A percentile compares a stretch with the other conserved stretches of the same genome.
Conservation (phyloP, 2,329 filamentous ascomycete species). For the Botrytis tulipae region DNA sequence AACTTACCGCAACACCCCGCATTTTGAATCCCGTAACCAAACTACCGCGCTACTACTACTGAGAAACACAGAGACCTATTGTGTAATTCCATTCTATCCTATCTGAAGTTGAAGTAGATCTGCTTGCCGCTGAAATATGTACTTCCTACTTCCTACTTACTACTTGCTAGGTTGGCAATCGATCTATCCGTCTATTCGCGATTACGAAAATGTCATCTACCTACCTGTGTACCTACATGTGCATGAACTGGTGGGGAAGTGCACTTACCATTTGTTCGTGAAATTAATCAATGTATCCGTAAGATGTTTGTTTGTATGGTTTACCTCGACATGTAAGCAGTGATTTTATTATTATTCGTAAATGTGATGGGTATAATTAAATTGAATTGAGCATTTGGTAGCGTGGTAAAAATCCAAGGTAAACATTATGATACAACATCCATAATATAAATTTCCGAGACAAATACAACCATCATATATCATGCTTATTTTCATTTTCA, state of each 20-base stretch:
- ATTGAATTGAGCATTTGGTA: background rate
- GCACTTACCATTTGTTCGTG: constrained; percentile 21
- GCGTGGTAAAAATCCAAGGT: background rate
- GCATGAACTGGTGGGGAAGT: constrained; percentile 39
- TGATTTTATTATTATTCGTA: background rate
- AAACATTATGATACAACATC: background rate
- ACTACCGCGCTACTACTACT: background rate
- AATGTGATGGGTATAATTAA: background rate
- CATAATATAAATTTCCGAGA: background rate
- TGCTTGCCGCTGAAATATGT: background rate
- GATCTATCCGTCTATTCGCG: background rate
- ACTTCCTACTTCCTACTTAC: too few species aligned
- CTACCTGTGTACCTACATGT: constrained; percentile 6
- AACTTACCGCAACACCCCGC: background rate
- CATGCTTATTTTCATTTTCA: background rate
- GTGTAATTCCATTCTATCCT: background rate
- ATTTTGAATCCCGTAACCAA: background rate
- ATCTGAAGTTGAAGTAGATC: background rate
- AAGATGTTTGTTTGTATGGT: constrained; percentile 28
- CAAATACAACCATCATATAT: background rate
- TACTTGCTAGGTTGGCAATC: background rate
- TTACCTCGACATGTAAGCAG: constrained; percentile 30
- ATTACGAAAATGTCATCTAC: background rate
- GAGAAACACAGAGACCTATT: background rate
- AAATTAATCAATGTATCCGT: constrained; percentile 13